phyloP scores from a whole-genome alignment of 129 eudicot genomes.

The Logfia minima region DNA sequence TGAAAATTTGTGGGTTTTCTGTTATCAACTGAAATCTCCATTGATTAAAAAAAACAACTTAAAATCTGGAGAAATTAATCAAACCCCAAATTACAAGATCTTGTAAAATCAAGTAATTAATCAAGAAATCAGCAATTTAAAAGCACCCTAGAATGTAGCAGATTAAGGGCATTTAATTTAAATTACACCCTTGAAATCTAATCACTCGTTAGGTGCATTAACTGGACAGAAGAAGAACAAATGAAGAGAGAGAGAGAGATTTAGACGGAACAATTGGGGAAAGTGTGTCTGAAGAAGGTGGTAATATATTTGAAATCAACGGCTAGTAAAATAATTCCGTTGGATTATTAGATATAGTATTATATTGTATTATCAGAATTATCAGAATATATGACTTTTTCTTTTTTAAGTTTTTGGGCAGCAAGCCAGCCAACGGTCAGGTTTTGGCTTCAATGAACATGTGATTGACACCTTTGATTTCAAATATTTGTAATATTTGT shows the following conservation, averaged over 20 bases:
- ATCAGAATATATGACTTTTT: conserved; percentile 17
- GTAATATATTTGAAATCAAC: conserved; percentile 45
- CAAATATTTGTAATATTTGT: conserved; percentile 9
- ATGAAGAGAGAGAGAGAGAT: conserved; percentile 11
- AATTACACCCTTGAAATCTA: conserved; percentile 29
- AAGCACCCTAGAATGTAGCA: conserved; percentile 23
- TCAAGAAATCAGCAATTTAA: conserved; percentile 30
- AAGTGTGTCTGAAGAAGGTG: conserved; percentile 39
- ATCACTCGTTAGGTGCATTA: conserved; percentile 26
- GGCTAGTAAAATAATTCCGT: conserved; percentile 46
- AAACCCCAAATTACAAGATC: conserved; percentile 23
- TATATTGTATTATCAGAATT: conserved; percentile 1
- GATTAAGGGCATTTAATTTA: conserved; percentile 35
- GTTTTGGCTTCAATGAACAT: conserved; percentile 42
- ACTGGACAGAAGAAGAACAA: conserved; percentile 31
- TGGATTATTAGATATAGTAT: conserved; percentile 24
- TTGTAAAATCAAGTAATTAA: neutral
- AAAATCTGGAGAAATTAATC: conserved; percentile 19
- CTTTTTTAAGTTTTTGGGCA: conserved; percentile 36
- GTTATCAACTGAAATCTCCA: conserved; percentile 38
- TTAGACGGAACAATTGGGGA: conserved; percentile 20
- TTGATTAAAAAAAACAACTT: conserved; percentile 4
- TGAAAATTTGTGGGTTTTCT: conserved; percentile 31
- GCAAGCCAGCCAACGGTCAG: conserved; percentile 43
- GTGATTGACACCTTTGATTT: conserved; percentile 39